Evolutionary conservation across 1,284 basidiomycete species (phyloP).

Genomic region (Rhodotorula sp.): DNA sequence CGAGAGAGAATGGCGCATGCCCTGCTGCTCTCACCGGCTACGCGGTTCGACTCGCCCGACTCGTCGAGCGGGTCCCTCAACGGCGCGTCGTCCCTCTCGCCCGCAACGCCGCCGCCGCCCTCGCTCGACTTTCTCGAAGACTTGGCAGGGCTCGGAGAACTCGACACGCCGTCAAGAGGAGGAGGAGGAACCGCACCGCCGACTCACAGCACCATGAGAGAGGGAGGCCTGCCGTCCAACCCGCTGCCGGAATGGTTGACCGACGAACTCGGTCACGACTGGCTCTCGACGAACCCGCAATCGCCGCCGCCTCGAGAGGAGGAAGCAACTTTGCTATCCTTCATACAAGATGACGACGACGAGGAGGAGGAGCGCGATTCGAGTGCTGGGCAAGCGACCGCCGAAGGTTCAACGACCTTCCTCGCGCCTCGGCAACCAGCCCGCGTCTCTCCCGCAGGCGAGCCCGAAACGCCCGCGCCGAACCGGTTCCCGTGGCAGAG

Average conservation of each 20-base stretch:
- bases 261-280: slow-evolving; percentile 6
- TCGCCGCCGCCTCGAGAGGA: too few relatives aligned
- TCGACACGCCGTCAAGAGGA: not conserved
- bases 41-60: slow-evolving; percentile 12
- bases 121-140: slow-evolving; percentile 29
- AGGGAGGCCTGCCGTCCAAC: not conserved
- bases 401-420: not conserved
- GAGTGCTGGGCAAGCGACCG: not conserved
- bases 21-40: slow-evolving; percentile 5
- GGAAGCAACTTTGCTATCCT: not conserved
- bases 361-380: too few relatives aligned
- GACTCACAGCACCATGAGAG: not conserved
- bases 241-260: slow-evolving; percentile 8
- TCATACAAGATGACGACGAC: not conserved
- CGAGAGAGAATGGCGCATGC: slow-evolving; percentile 4
- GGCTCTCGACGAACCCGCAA: not conserved
- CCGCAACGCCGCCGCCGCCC: slow-evolving; percentile 20
- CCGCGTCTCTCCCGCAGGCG: not conserved
- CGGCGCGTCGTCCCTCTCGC: not conserved
- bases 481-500: slow-evolving; percentile 14
- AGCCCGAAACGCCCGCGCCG: not conserved
- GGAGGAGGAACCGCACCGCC: not conserved
- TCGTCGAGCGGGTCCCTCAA: slow-evolving; percentile 1
- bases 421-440: not conserved
- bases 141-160: not conserved